Evolutionary conservation across 2,329 filamentous ascomycete genomes (phyloP).

Genomic region (Aspergillus jensenii): DNA sequence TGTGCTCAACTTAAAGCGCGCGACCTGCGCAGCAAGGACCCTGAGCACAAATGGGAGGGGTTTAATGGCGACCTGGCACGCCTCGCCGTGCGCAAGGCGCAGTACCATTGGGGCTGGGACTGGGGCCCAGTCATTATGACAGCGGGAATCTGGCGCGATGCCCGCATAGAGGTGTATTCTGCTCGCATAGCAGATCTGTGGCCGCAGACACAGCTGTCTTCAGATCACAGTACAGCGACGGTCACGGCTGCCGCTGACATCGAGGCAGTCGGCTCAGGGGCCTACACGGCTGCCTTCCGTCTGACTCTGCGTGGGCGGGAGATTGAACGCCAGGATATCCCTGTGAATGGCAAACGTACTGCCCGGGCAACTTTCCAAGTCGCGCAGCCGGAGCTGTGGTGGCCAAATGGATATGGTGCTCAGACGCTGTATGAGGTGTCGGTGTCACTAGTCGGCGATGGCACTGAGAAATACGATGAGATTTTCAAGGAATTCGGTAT

Average conservation of each 20-base stretch:
- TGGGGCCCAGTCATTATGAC: slow-evolving; percentile 66
- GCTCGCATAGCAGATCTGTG: slow-evolving; percentile 61
- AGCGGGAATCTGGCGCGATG: slow-evolving; percentile 64
- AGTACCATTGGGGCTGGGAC: slow-evolving; percentile 72
- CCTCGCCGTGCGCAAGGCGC: slow-evolving; percentile 61
- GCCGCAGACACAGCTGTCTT: slow-evolving; percentile 37
- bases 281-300: not conserved
- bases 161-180: slow-evolving; percentile 64
- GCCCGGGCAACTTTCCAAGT: slow-evolving; percentile 37
- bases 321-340: not conserved
- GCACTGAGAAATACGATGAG: slow-evolving; percentile 42
- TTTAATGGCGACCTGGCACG: slow-evolving; percentile 47
- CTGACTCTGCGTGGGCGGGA: not conserved
- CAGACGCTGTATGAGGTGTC: slow-evolving; percentile 58
- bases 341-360: slow-evolving; percentile 18
- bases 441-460: slow-evolving; percentile 42
- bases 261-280: not conserved
- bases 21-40: slow-evolving; percentile 44
- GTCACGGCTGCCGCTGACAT: slow-evolving; percentile 40
- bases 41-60: slow-evolving; percentile 47
- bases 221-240: slow-evolving; percentile 41
- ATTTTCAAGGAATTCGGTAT: slow-evolving; percentile 55
- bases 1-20: slow-evolving; percentile 46
- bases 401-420: slow-evolving; percentile 59
- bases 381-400: slow-evolving; percentile 56